Conservation (phyloP, 1,284 basidiomycete species). For the Fomitopsis pinicola region DNA sequence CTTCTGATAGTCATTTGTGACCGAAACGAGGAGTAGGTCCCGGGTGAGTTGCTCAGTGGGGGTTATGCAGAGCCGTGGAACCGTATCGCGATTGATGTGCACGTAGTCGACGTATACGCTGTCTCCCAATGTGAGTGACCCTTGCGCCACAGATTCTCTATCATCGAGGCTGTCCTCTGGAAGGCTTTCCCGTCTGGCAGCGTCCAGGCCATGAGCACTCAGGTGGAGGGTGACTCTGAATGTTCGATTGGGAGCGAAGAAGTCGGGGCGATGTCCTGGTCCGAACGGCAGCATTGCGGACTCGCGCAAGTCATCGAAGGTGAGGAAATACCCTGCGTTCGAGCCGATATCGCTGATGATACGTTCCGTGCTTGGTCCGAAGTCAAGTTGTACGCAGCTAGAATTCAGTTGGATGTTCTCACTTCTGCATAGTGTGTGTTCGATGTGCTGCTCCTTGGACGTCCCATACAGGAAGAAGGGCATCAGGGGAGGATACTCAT, state of each 20-base stretch:
- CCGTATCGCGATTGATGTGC: constrained; percentile 5
- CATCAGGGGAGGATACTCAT: constrained; percentile 28
- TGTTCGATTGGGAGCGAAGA: not conserved
- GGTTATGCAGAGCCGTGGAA: constrained; percentile 2
- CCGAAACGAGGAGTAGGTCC: constrained; percentile 2
- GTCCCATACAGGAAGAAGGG: constrained; percentile 42
- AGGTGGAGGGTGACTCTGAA: not conserved
- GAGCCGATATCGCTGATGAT: not conserved
- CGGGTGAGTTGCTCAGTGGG: constrained; percentile 1
- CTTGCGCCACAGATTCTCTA: not conserved
- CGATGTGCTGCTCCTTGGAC: constrained; percentile 29
- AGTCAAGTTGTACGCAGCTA: constrained; percentile 23
- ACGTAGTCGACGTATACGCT: constrained; percentile 3
- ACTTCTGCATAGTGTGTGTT: constrained; percentile 33
- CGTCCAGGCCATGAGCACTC: not conserved
- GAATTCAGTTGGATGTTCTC: constrained; percentile 37
- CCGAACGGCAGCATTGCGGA: not conserved
- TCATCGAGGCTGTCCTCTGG: not conserved
- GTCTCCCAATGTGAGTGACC: constrained; percentile 4
- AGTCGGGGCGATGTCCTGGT: not conserved
- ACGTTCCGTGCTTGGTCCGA: not conserved
- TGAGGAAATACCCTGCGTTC: not conserved
- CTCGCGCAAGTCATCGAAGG: constrained; percentile 1
- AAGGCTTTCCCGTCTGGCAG: not conserved
- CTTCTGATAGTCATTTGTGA: constrained; percentile 2